Conservation (phyloP, 2,329 filamentous ascomycete species). For the Phyllosticta citrichinensis region DNA sequence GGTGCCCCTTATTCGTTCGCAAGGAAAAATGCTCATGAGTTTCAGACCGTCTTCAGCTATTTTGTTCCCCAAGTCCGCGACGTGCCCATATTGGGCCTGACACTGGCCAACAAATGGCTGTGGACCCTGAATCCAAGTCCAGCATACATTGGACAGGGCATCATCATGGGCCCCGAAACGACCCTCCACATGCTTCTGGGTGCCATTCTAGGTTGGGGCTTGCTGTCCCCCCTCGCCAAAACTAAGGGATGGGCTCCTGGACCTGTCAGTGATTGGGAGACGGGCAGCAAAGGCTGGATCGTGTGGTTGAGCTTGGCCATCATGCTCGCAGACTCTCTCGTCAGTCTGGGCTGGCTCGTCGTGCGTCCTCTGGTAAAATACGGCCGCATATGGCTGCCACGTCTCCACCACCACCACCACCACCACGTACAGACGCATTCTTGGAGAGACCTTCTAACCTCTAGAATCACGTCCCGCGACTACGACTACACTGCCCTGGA, state of each 20-base stretch:
- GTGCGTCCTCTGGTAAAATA: constrained; percentile 50
- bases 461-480: constrained; percentile 21
- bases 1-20: constrained; percentile 13
- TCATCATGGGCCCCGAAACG: constrained; percentile 95
- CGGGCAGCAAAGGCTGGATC: constrained; percentile 95
- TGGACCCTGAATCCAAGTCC: constrained; percentile 95
- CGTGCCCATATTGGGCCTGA: constrained; percentile 73
- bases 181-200: constrained; percentile 93
- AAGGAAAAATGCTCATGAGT: neutral
- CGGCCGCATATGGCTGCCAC: constrained; percentile 29
- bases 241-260: constrained; percentile 81
- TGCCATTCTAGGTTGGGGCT: constrained; percentile 78
- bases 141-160: constrained; percentile 94
- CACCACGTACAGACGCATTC: constrained; percentile 22
- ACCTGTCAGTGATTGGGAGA: constrained; percentile 77
- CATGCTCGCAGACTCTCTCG: constrained; percentile 87
- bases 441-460: constrained; percentile 26
- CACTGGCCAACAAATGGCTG: constrained; percentile 70
- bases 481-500: constrained; percentile 30
- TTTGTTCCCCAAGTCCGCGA: constrained; percentile 79
- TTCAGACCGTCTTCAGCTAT: constrained; percentile 72
- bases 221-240: constrained; percentile 85
- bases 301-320: constrained; percentile 94
- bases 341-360: constrained; percentile 74
- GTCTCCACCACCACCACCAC: constrained; percentile 16